These are phyloP conservation scores for Camelina neglecta DNA, from an alignment of 345 rosid species.

Conservation along the genomic window DNA sequence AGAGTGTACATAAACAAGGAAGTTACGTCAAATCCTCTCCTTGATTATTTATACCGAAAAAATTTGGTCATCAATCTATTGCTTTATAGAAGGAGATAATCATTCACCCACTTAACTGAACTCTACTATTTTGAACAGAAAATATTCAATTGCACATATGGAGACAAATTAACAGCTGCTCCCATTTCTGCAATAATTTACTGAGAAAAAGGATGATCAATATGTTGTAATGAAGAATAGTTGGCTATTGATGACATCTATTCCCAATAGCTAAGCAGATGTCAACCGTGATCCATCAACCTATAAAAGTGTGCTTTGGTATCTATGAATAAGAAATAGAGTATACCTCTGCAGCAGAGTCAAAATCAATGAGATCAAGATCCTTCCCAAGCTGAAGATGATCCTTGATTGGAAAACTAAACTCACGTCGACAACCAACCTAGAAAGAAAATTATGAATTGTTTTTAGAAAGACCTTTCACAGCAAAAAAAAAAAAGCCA, in stretches of 20 bases:
- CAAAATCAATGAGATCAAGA: conserved; percentile 82
- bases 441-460: conserved; percentile 33
- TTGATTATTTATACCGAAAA: background rate
- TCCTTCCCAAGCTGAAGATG: conserved; percentile 91
- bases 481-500: background rate
- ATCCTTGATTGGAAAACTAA: conserved; percentile 80
- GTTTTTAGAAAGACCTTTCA: background rate
- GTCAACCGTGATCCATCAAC: conserved; percentile 9
- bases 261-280: background rate
- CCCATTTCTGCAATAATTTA: no score
- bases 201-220: no score
- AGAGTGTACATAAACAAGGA: conserved; percentile 11
- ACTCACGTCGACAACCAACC: conserved; percentile 72
- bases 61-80: background rate
- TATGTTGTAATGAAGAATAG: no score
- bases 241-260: no score
- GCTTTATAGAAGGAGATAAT: conserved; percentile 45
- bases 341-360: conserved; percentile 51
- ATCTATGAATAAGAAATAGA: background rate
- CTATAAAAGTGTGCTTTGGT: background rate
- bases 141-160: no score
- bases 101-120: conserved; percentile 44
- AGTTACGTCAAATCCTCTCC: conserved; percentile 1
- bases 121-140: background rate
- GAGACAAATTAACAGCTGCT: no score